Conservation (phyloP, 2,329 filamentous ascomycete genomes). For the Penicillium sp. region DNA sequence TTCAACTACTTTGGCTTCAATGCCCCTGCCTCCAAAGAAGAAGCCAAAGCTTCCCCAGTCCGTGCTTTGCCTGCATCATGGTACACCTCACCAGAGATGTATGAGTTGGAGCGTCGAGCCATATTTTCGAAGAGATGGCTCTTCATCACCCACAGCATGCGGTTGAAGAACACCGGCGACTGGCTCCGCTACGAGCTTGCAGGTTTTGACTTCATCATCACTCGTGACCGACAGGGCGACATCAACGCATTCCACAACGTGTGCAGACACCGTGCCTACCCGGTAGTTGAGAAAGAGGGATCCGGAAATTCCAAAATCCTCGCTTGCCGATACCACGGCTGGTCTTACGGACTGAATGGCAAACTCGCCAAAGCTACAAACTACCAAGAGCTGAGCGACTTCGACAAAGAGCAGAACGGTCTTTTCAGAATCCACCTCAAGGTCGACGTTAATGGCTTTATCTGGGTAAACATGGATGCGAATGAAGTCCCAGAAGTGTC, state of each 20-base stretch:
- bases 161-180: conserved; percentile 19
- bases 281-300: conserved; percentile 21
- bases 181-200: conserved; percentile 24
- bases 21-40: conserved; percentile 9
- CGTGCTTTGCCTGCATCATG: conserved; percentile 23
- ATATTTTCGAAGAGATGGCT: conserved; percentile 25
- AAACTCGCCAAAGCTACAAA: conserved; percentile 23
- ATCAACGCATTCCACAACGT: conserved; percentile 25
- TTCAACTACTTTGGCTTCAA: conserved; percentile 24
- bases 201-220: conserved; percentile 23
- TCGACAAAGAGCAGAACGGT: conserved; percentile 21
- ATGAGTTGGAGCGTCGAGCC: conserved; percentile 22
- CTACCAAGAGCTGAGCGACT: conserved; percentile 15
- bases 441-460: conserved; percentile 22
- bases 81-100: conserved; percentile 25
- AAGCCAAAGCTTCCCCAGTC: conserved; percentile 11
- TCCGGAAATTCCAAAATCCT: conserved; percentile 22
- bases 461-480: conserved; percentile 25
- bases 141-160: conserved; percentile 23
- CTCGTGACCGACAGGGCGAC: conserved; percentile 18
- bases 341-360: conserved; percentile 25
- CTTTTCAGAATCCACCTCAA: conserved; percentile 22
- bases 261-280: conserved; percentile 23
- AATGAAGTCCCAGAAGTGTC: conserved; percentile 20
- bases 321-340: conserved; percentile 23